A percentile compares a stretch with the other conserved stretches of the same genome.
These are phyloP conservation scores for Saccharomyces hybrid DNA, from an alignment of 1,139 yeast species.

Conservation along the genomic window DNA sequence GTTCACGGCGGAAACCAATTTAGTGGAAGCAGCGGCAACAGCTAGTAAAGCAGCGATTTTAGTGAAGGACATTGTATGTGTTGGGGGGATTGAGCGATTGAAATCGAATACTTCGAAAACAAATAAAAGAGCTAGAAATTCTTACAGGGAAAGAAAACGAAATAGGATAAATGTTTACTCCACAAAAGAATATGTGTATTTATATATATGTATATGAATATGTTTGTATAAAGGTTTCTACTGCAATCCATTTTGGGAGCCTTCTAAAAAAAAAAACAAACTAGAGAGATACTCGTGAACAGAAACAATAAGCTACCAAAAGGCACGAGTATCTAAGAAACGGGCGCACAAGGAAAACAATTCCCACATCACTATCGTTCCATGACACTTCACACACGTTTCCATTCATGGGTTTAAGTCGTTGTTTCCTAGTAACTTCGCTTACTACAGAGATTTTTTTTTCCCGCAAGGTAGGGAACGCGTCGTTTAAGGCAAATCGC, in stretches of 20 bases:
- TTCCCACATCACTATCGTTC: not conserved
- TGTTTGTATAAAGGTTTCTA: not conserved
- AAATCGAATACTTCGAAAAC: not conserved
- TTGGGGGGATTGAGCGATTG: not conserved
- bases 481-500: not conserved
- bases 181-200: not conserved
- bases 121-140: not conserved
- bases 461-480: not conserved
- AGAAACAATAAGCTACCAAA: not conserved
- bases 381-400: not conserved
- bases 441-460: not conserved
- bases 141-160: not conserved
- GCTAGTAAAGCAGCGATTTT: conserved; percentile 14
- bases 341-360: not conserved
- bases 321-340: not conserved
- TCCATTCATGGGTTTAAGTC: not conserved
- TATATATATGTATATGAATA: not conserved
- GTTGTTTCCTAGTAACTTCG: not conserved
- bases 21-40: conserved; percentile 13
- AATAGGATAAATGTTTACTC: not conserved
- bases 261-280: not conserved
- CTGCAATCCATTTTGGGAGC: not conserved
- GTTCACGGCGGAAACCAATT: conserved; percentile 9
- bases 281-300: not conserved
- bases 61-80: conserved; percentile 8